Percentiles rank a stretch among this genome's conserved stretches.
phyloP scores from a whole-genome alignment of 1,284 basidiomycete genomes.

The Sporisorium scitamineum region DNA sequence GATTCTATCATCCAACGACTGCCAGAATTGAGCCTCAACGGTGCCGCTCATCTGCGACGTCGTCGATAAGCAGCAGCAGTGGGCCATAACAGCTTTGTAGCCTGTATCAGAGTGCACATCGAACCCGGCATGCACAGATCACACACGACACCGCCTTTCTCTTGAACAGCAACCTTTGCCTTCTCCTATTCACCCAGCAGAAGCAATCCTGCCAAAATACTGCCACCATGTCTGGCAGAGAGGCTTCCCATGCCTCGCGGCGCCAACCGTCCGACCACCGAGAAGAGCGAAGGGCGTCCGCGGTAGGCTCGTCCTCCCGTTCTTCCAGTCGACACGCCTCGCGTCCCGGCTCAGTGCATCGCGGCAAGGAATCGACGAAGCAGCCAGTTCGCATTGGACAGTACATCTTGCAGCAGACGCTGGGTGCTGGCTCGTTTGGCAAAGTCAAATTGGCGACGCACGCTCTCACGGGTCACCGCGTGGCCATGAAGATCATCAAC shows the following conservation, averaged over 20 bases:
- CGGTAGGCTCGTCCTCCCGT: constrained; percentile 24
- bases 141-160: background rate
- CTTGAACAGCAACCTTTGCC: background rate
- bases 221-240: constrained; percentile 28
- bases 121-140: constrained; percentile 9
- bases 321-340: constrained; percentile 38
- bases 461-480: constrained; percentile 91
- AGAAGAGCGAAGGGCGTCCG: constrained; percentile 13
- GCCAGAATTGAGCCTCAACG: no score
- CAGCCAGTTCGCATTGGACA: constrained; percentile 65
- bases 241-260: constrained; percentile 21
- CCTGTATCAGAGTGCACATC: background rate
- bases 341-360: constrained; percentile 31
- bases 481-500: constrained; percentile 98
- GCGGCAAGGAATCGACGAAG: constrained; percentile 33
- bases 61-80: background rate
- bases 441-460: constrained; percentile 98
- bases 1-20: background rate
- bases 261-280: constrained; percentile 36
- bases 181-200: background rate
- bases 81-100: background rate
- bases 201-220: background rate
- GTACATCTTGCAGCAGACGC: constrained; percentile 70
- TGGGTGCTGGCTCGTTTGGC: constrained; percentile 86
- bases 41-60: background rate